phyloP scores from a whole-genome alignment of 2,329 filamentous ascomycete genomes.

The Mariannaea elegans region DNA sequence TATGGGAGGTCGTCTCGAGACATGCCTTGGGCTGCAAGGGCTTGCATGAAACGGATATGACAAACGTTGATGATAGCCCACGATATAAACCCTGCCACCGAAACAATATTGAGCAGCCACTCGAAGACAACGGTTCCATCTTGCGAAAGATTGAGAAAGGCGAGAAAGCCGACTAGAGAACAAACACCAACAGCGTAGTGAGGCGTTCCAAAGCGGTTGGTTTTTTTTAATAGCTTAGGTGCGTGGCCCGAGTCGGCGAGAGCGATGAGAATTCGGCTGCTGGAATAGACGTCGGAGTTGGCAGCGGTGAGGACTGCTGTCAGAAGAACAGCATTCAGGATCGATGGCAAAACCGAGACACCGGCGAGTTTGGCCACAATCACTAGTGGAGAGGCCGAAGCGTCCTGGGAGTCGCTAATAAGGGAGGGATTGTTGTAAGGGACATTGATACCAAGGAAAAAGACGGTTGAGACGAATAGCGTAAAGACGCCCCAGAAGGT shows the following conservation, averaged over 20 bases:
- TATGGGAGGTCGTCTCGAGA: constrained; percentile 69
- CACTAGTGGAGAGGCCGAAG: constrained; percentile 72
- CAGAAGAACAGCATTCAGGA: constrained; percentile 83
- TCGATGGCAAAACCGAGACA: constrained; percentile 68
- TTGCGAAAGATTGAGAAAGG: constrained; percentile 71
- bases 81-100: constrained; percentile 74
- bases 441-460: constrained; percentile 77
- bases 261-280: constrained; percentile 72
- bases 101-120: constrained; percentile 77
- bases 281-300: constrained; percentile 80
- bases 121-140: constrained; percentile 70
- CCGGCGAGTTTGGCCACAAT: constrained; percentile 70
- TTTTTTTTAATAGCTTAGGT: constrained; percentile 65
- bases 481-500: constrained; percentile 79
- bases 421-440: constrained; percentile 68
- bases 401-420: constrained; percentile 60
- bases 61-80: constrained; percentile 73
- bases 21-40: constrained; percentile 64
- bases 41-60: constrained; percentile 71
- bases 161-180: constrained; percentile 68
- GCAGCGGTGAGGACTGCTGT: constrained; percentile 82
- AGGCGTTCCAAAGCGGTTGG: constrained; percentile 70
- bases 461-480: constrained; percentile 71
- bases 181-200: constrained; percentile 64
- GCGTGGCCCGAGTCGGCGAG: constrained; percentile 73